Conservation (phyloP, 345 rosid species). For the Atalantia buxifolia region DNA sequence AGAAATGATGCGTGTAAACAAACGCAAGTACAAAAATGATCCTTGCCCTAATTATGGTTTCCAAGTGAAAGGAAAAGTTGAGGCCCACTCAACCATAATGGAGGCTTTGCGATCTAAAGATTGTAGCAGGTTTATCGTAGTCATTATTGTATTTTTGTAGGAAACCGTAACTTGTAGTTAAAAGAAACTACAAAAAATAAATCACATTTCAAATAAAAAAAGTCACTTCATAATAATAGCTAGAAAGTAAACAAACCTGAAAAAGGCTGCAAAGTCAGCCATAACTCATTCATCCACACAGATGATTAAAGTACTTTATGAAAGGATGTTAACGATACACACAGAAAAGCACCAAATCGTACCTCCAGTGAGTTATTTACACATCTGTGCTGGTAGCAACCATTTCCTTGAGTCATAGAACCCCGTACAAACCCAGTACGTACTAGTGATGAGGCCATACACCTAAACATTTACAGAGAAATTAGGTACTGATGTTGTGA, state of each 20-base stretch:
- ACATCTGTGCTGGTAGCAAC: slow-evolving; percentile 97
- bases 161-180: neutral
- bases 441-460: slow-evolving; percentile 97
- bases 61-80: neutral
- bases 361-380: slow-evolving; percentile 80
- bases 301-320: neutral
- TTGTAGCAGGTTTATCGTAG: neutral
- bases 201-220: neutral
- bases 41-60: neutral
- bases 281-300: neutral
- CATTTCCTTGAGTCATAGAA: slow-evolving; percentile 90
- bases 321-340: neutral
- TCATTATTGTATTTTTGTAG: neutral
- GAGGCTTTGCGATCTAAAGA: neutral
- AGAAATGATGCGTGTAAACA: neutral
- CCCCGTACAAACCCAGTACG: slow-evolving; percentile 97
- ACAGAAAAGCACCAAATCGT: slow-evolving; percentile 17
- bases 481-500: slow-evolving; percentile 18
- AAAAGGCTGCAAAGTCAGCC: neutral
- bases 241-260: neutral
- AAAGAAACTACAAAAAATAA: neutral
- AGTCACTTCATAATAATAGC: neutral
- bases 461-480: slow-evolving; percentile 44
- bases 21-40: neutral
- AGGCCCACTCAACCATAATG: neutral